Evolutionary conservation across 1,139 yeast genomes (phyloP), one percentile per base, ranked within the genome.

Genomic region (Candida freyschussii): DNA sequence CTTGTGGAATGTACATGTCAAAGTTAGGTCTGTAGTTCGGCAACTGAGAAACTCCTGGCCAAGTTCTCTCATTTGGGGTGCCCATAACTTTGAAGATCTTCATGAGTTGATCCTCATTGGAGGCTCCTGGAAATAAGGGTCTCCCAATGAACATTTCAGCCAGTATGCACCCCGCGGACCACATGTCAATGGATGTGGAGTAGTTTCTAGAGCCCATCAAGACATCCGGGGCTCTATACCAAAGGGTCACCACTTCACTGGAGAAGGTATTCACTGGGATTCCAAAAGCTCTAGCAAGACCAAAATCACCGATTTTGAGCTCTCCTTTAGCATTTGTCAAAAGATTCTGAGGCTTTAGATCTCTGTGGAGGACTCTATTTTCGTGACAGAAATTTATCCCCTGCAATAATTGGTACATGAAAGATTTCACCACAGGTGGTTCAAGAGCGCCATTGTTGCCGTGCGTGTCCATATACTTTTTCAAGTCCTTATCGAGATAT

Each of bases 141-240:
- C 91, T 80, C n/a, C 98, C 98, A 8, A 96, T 85, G 48, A 91
- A 81, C 98, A 91, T 91, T 57, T 91, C 99, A 2, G 97, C 97
- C 56, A 91, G 70, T 35, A 91, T 91, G 61, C 98, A 91, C 10
- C 99, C 99, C 15, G 96, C 94, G 18, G 96, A 86, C 99, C 99
- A 91, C 62, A 91, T 87, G 60, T 91, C 99, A 43, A 91, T 91
- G 1, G 96, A 85, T 0, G 98, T 91, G 20, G 96, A 83, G 59
- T 91, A 91, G 30, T 94, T 87, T 47, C 96, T 74, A 1, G 96
- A 85, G 0, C 99, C 99, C 60, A 91, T 73, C 35, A 91, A 65
- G 25, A 91, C 98, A 57, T 91, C 99, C 0, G 98, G 98, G 0
- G 99, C 97, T 43, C 99, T 73, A 62, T 91, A 91, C 99, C 99